phyloP scores from a whole-genome alignment of 192 early-diverging fungal genomes.

The Geranomyces michiganensis region DNA sequence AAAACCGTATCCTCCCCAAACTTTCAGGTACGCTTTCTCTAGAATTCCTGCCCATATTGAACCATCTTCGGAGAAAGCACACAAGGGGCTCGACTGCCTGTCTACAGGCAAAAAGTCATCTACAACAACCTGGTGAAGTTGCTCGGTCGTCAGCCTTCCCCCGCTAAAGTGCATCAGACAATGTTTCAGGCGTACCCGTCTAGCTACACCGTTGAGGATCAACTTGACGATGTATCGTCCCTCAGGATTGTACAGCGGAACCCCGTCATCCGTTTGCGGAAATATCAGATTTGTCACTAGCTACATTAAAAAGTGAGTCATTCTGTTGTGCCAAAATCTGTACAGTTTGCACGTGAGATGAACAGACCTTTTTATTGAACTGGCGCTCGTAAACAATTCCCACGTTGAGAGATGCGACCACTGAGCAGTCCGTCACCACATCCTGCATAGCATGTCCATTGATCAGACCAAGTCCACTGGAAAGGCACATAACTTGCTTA shows the following conservation, averaged over 20 bases:
- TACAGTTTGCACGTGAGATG: not conserved
- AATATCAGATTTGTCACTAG: constrained; percentile 85
- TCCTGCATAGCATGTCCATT: constrained; percentile 62
- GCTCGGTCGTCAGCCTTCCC: too few species aligned
- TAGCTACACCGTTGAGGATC: constrained; percentile 80
- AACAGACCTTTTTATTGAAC: constrained; percentile 68
- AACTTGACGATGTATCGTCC: constrained; percentile 91
- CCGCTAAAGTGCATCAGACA: too few species aligned
- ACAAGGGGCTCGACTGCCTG: constrained; percentile 70
- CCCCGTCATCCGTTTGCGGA: constrained; percentile 72
- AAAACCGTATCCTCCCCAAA: constrained; percentile 95
- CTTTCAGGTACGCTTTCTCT: constrained; percentile 95
- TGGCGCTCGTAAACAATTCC: constrained; percentile 76
- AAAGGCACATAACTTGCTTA: not conserved
- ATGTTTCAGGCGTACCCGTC: constrained; percentile 62
- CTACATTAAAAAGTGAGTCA: constrained; percentile 21
- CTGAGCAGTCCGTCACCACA: constrained; percentile 93
- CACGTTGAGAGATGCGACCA: constrained; percentile 90
- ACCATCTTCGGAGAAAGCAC: constrained; percentile 78
- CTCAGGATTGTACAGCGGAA: constrained; percentile 79
- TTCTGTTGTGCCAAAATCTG: too few species aligned
- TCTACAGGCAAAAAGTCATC: constrained; percentile 87
- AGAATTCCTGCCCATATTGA: constrained; percentile 85
- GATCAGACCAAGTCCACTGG: too few species aligned
- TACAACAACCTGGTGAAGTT: constrained; percentile 55